phyloP scores from a whole-genome alignment of 345 rosid genomes.

The Acer saccharum region DNA sequence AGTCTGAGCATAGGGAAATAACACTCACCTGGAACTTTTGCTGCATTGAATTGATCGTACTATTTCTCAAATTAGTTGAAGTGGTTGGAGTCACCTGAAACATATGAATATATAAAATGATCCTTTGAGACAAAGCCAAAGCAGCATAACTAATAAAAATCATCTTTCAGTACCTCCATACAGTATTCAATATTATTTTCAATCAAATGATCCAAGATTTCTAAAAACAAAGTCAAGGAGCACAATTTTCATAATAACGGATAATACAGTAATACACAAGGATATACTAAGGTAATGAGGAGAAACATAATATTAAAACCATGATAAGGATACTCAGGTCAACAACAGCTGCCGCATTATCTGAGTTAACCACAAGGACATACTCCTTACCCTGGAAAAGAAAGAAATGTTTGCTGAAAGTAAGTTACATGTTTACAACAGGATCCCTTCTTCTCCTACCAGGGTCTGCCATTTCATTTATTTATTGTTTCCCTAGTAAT shows the following conservation, averaged over 20 bases:
- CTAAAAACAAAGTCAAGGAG: conserved; percentile 46
- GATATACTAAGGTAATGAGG: background rate
- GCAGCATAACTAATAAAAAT: conserved; percentile 12
- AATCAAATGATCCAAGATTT: conserved; percentile 55
- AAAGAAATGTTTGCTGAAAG: conserved; percentile 12
- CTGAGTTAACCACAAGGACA: conserved; percentile 42
- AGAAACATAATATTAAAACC: conserved; percentile 16
- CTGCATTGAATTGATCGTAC: conserved; percentile 19
- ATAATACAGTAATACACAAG: background rate
- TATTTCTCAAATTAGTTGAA: conserved; percentile 16
- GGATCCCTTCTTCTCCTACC: background rate
- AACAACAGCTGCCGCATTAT: conserved; percentile 35
- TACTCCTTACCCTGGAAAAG: conserved; percentile 66
- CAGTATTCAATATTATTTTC: conserved; percentile 51
- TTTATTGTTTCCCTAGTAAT: background rate
- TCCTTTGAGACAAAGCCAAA: background rate
- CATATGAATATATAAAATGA: conserved; percentile 10
- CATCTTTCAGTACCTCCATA: conserved; percentile 52
- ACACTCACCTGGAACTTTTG: conserved; percentile 44
- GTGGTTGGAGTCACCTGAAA: conserved; percentile 44
- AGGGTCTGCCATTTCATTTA: background rate
- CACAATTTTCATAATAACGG: conserved; percentile 13
- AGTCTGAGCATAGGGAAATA: background rate
- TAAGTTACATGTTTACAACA: background rate
- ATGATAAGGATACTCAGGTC: conserved; percentile 61